phyloP scores from a whole-genome alignment of 176 grass and related monocot genomes.

The Metroxylon sagu region DNA sequence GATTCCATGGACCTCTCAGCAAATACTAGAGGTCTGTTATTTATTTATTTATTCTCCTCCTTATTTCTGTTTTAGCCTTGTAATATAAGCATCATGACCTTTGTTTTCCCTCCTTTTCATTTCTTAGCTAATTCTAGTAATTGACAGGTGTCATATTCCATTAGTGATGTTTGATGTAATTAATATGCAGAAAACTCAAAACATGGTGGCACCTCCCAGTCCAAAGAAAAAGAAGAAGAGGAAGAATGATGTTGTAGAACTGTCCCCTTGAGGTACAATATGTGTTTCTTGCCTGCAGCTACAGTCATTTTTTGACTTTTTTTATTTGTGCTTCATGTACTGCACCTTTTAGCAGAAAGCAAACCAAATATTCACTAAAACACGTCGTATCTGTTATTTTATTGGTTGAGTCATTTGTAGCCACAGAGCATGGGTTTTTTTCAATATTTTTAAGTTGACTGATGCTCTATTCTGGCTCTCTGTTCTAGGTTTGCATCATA shows the following conservation, averaged over 20 bases:
- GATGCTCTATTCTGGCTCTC: too few species aligned
- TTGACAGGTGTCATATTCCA: background rate
- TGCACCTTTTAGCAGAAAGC: too few species aligned
- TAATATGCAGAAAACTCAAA: conserved; percentile 3
- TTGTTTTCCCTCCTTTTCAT: background rate
- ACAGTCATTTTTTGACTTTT: background rate
- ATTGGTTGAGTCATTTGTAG: too few species aligned
- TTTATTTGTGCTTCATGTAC: background rate
- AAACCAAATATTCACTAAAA: too few species aligned
- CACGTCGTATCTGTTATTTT: too few species aligned
- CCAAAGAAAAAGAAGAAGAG: conserved; percentile 5
- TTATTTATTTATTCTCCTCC: background rate
- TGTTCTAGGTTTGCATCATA: too few species aligned
- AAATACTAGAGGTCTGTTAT: background rate
- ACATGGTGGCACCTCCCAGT: background rate
- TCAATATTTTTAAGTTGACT: too few species aligned
- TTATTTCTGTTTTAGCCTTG: background rate
- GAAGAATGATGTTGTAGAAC: background rate
- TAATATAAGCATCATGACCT: background rate
- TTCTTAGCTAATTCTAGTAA: background rate
- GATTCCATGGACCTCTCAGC: background rate
- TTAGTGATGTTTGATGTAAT: background rate
- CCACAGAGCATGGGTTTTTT: too few species aligned
- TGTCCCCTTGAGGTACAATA: background rate
- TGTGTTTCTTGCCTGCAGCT: background rate